These are phyloP conservation scores for Rhizoclosmatium sp. DNA, from an alignment of 192 early-diverging fungal species.

Conservation along the genomic window DNA sequence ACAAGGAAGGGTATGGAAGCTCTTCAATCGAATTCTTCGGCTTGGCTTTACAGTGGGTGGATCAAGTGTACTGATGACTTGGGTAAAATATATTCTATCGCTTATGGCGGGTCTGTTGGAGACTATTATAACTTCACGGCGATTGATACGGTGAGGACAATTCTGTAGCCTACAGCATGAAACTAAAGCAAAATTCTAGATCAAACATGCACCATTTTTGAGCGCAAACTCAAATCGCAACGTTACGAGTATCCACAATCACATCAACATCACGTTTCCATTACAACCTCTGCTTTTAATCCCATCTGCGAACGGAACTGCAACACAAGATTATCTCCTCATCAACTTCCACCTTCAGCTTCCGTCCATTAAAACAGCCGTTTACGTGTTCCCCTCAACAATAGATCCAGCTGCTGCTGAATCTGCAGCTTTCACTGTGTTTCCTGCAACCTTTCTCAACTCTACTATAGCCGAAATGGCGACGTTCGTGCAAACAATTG, in stretches of 20 bases:
- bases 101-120: slow-evolving; percentile 10
- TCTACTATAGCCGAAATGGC: not conserved
- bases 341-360: slow-evolving; percentile 9
- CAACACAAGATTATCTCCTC: not conserved
- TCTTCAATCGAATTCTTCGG: not conserved
- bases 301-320: not conserved
- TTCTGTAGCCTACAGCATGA: not conserved
- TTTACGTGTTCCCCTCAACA: not conserved
- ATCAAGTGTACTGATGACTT: not conserved
- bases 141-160: slow-evolving; percentile 8
- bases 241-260: not conserved
- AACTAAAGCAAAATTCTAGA: not conserved
- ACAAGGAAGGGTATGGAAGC: not conserved
- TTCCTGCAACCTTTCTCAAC: not conserved
- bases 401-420: not conserved
- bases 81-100: not conserved
- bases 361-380: slow-evolving; percentile 2
- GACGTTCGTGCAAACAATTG: not conserved
- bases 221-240: not conserved
- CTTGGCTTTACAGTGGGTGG: slow-evolving; percentile 22
- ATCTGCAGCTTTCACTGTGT: not conserved
- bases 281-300: too few species aligned
- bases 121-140: not conserved
- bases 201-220: not conserved
- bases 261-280: slow-evolving; percentile 2